Base-by-base conservation (phyloP, 2,329 filamentous ascomycete genomes). In the Phialemonium atrogriseum region DNA sequence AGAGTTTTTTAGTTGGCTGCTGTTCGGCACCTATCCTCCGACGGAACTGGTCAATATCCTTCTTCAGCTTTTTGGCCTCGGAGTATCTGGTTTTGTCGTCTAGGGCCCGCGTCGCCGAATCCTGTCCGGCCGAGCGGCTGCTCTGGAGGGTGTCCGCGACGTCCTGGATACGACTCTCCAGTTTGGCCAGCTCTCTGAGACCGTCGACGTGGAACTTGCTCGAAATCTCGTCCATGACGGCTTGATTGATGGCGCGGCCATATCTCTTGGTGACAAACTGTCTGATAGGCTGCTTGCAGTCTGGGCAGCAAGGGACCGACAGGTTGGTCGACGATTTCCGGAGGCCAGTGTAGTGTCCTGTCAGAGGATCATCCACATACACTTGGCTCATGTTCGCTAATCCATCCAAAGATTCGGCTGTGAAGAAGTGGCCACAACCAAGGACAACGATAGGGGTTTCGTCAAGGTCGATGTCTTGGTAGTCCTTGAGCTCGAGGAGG, bases 361-460 rank as follows among this genome's bases (percentile, higher is more conserved):
- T 38, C 0, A 42, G 36, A n/a, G n/a, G n/a, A 24, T 67, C 55
- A 6, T 64, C 48, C 0, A 56, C 43, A 45, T 77, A 79, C 37
- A 68, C 56, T 2, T 58, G 51, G 3, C 43, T 38, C 55, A 84
- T 64, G 1, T 60, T 59, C 60, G 83, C 72, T 11, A 66, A 54
- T 0, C 68, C 70, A 48, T 84, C 80, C 56, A 84, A 66, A 2
- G 60, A 77, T 19, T 64, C 59, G 4, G 68, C 51, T 0, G 75
- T 80, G 30, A 77, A 55, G 39, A 82, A 65, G 46, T 85, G 80
- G 0, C 76, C 75, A 38, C 79, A 85, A 3, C 55, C 51, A 0
- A 71, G 70, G 28, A 84, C 66, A 14, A 84, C 65, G 39, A 71
- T 73, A 1, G 80, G 79, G 2, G 67, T 64, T 10, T 73, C 59